Conservation (phyloP, 306 rosid species). For the Dryas octopetala region DNA sequence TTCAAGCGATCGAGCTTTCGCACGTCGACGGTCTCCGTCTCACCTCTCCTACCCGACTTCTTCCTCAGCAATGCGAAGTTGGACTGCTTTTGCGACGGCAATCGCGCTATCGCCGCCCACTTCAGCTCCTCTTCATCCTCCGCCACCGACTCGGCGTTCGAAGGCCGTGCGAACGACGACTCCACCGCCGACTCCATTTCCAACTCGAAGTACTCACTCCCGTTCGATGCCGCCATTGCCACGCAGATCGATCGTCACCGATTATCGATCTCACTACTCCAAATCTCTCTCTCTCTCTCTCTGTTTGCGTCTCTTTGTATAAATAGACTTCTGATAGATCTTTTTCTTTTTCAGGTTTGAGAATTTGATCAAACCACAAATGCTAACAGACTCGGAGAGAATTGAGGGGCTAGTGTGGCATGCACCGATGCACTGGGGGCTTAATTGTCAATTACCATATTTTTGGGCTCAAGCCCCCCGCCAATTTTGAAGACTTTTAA, state of each 20-base stretch:
- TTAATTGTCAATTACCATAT: background rate
- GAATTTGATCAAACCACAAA: background rate
- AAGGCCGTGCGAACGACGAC: slow-evolving; percentile 54
- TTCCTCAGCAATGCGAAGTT: slow-evolving; percentile 54
- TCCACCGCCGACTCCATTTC: slow-evolving; percentile 19
- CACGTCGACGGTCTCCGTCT: slow-evolving; percentile 48
- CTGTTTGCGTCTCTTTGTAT: too few relatives aligned
- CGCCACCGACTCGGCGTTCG: slow-evolving; percentile 62
- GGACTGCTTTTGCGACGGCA: slow-evolving; percentile 59
- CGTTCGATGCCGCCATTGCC: slow-evolving; percentile 69
- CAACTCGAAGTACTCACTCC: slow-evolving; percentile 72
- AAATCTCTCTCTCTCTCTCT: background rate
- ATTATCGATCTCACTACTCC: too few relatives aligned
- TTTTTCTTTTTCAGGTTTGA: too few relatives aligned
- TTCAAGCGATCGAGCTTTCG: slow-evolving; percentile 48
- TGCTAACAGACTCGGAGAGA: background rate
- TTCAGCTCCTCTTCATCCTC: slow-evolving; percentile 67
- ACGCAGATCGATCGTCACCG: too few relatives aligned
- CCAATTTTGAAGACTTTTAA: background rate
- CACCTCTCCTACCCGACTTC: slow-evolving; percentile 5
- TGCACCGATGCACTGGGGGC: background rate
- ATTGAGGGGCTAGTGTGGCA: background rate
- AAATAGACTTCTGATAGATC: too few relatives aligned
- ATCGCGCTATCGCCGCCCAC: slow-evolving; percentile 65
- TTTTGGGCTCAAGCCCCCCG: background rate